Conservation (phyloP, 148 eudicot genomes). For the Nepenthes mirabilis region DNA sequence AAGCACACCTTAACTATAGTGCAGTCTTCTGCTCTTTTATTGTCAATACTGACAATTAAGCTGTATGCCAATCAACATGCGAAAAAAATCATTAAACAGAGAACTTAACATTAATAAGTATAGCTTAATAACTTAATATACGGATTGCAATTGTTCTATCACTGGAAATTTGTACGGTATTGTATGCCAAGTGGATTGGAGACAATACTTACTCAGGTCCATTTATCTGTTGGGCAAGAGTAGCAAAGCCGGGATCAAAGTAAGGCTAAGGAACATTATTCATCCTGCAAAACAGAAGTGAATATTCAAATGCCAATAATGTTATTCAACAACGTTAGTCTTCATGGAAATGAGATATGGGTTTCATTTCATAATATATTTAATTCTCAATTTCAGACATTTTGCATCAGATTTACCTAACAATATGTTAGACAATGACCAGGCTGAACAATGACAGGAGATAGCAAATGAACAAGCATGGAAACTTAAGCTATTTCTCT, state of each 20-base stretch:
- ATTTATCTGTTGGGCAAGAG: conserved; percentile 38
- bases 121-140: too few relatives aligned
- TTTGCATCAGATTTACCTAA: too few relatives aligned
- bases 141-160: too few relatives aligned
- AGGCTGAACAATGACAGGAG: too few relatives aligned
- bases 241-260: conserved; percentile 67
- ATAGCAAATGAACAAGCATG: too few relatives aligned
- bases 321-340: not conserved
- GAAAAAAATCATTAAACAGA: conserved; percentile 2
- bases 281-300: conserved; percentile 23
- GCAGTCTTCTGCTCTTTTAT: conserved; percentile 38
- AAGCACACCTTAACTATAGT: conserved; percentile 42
- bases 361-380: too few relatives aligned
- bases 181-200: not conserved
- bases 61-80: conserved; percentile 27
- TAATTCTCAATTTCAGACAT: too few relatives aligned
- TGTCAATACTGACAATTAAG: conserved; percentile 49
- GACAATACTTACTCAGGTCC: conserved; percentile 41
- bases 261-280: conserved; percentile 42
- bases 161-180: too few relatives aligned
- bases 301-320: not conserved
- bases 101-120: too few relatives aligned
- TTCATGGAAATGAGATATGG: too few relatives aligned
- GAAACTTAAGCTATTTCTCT: too few relatives aligned
- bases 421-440: too few relatives aligned